phyloP scores from a whole-genome alignment of 2,329 filamentous ascomycete genomes.

The Penicillium sp. region DNA sequence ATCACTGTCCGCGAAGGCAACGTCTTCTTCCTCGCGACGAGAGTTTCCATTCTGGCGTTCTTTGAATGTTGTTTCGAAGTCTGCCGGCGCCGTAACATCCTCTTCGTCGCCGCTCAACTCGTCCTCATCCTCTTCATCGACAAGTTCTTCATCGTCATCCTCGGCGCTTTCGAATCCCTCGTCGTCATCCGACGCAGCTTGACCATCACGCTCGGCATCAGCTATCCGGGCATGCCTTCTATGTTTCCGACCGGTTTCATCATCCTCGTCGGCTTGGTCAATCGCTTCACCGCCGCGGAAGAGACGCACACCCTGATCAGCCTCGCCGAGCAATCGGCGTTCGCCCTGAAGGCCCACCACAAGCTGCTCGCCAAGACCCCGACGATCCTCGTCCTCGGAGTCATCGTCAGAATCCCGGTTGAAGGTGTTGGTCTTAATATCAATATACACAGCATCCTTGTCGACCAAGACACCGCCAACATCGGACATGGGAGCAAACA shows the following conservation, averaged over 20 bases:
- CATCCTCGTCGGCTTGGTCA: conserved; percentile 51
- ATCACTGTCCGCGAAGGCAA: conserved; percentile 93
- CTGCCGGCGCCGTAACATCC: conserved; percentile 40
- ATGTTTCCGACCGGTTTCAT: conserved; percentile 55
- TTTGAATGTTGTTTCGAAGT: conserved; percentile 43
- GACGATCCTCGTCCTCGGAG: conserved; percentile 57
- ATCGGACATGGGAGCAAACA: conserved; percentile 98
- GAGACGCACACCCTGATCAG: conserved; percentile 74
- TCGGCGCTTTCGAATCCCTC: conserved; percentile 48
- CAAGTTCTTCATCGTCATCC: conserved; percentile 50
- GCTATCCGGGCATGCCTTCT: conserved; percentile 50
- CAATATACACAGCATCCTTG: conserved; percentile 92
- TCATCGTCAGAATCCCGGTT: conserved; percentile 59
- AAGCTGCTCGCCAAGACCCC: conserved; percentile 91
- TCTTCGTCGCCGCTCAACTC: conserved; percentile 25
- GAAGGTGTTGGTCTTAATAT: conserved; percentile 69
- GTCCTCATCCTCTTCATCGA: conserved; percentile 41
- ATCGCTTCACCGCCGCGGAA: conserved; percentile 75
- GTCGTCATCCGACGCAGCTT: conserved; percentile 48
- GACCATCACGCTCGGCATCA: conserved; percentile 49
- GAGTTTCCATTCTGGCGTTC: conserved; percentile 51
- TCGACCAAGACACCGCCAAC: conserved; percentile 94
- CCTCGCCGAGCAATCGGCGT: conserved; percentile 74
- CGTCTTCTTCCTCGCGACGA: conserved; percentile 59
- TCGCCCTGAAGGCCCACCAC: conserved; percentile 85